phyloP scores from a whole-genome alignment of 2,329 filamentous ascomycete species.

The Cladophialophora chaetospira region DNA sequence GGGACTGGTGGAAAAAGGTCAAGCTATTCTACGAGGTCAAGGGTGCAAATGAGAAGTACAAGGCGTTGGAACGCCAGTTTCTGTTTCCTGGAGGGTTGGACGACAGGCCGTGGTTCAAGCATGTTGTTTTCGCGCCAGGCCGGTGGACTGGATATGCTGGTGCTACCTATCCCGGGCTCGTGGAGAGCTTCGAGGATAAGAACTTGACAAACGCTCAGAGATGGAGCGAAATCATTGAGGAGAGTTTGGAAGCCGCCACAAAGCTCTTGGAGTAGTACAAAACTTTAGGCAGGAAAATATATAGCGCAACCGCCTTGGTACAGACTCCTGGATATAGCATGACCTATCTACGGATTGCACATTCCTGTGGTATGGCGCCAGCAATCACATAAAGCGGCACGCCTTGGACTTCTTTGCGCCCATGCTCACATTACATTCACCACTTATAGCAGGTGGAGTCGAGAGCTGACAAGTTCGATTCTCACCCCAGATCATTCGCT shows the following conservation, averaged over 20 bases:
- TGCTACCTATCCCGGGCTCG: slow-evolving; percentile 65
- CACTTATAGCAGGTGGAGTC: background rate
- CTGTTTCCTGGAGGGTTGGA: slow-evolving; percentile 76
- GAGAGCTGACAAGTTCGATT: too few relatives aligned
- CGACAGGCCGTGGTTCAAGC: slow-evolving; percentile 83
- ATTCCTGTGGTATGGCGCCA: too few relatives aligned
- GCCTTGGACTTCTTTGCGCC: too few relatives aligned
- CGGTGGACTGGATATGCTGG: slow-evolving; percentile 90
- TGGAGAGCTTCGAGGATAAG: slow-evolving; percentile 60
- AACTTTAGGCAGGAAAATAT: background rate
- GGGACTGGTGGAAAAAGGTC: slow-evolving; percentile 70
- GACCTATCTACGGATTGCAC: too few relatives aligned
- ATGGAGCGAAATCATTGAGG: slow-evolving; percentile 37
- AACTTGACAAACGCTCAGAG: slow-evolving; percentile 47
- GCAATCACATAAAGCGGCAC: too few relatives aligned
- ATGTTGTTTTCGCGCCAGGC: slow-evolving; percentile 89
- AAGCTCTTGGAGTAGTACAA: slow-evolving; percentile 27
- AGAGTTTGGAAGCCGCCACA: slow-evolving; percentile 32
- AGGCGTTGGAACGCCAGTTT: slow-evolving; percentile 79
- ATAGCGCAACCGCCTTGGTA: too few relatives aligned
- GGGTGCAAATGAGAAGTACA: slow-evolving; percentile 76
- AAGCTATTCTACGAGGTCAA: slow-evolving; percentile 65
- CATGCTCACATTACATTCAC: too few relatives aligned
- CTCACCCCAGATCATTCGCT: too few relatives aligned
- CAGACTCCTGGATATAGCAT: background rate